These are phyloP conservation scores for Rhodotorula taiwanensis DNA, from an alignment of 768 basidiomycete genomes.

Conservation along the genomic window DNA sequence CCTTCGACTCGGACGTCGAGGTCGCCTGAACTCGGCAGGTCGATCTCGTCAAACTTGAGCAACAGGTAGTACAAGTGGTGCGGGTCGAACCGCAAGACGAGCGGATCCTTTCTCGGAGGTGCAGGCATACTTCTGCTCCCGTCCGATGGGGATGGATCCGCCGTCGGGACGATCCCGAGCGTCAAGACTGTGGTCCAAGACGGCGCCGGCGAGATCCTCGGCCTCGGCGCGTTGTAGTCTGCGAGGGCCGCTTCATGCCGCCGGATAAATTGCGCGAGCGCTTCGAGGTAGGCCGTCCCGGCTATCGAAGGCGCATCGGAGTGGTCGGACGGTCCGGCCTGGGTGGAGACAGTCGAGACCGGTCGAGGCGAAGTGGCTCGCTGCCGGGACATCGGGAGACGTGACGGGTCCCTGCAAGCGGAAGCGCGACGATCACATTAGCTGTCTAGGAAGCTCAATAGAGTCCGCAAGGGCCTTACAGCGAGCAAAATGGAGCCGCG, in stretches of 20 bases:
- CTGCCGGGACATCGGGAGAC: too few relatives aligned
- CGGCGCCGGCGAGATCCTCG: background rate
- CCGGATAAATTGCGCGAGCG: slow-evolving; percentile 64
- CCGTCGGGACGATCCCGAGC: slow-evolving; percentile 28
- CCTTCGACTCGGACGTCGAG: slow-evolving; percentile 68
- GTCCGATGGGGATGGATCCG: background rate
- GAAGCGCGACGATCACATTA: too few relatives aligned
- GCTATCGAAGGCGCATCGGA: too few relatives aligned
- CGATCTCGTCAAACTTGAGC: slow-evolving; percentile 74
- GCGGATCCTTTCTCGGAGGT: slow-evolving; percentile 44
- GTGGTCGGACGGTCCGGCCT: too few relatives aligned
- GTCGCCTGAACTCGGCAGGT: slow-evolving; percentile 63
- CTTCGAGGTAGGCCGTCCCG: slow-evolving; percentile 57
- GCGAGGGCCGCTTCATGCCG: slow-evolving; percentile 67
- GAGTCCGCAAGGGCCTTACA: too few relatives aligned
- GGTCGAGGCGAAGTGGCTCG: too few relatives aligned
- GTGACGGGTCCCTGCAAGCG: too few relatives aligned
- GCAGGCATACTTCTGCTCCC: background rate
- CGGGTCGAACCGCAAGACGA: slow-evolving; percentile 63
- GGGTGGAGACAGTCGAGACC: background rate
- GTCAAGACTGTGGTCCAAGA: slow-evolving; percentile 34
- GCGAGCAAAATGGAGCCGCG: too few relatives aligned
- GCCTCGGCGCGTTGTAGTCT: slow-evolving; percentile 43
- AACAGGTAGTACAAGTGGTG: slow-evolving; percentile 83
- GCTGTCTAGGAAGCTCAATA: too few relatives aligned